Percentiles rank a stretch among this genome's conserved stretches.
Evolutionary conservation across 78 protist genomes (phyloP).

Genomic region (Thecamonas trahens): DNA sequence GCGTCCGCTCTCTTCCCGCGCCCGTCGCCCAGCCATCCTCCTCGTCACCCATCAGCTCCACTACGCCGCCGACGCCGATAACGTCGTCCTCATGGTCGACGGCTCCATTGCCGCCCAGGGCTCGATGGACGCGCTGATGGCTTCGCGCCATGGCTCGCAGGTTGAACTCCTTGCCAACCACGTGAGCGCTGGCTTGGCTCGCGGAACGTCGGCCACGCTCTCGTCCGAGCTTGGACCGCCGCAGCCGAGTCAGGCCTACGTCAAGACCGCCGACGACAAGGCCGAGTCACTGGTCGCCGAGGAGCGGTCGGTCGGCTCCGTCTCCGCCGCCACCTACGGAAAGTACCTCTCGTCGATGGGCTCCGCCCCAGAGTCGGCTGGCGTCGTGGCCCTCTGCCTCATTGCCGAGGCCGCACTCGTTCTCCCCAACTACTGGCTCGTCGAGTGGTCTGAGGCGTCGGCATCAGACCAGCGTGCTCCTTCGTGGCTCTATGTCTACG

Average conservation of each 20-base stretch:
- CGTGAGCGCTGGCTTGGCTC: too few species aligned
- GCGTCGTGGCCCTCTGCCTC: too few species aligned
- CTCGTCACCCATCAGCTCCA: slow-evolving; percentile 41
- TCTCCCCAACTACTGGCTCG: neutral
- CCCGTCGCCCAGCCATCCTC: slow-evolving; percentile 9
- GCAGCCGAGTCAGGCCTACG: neutral
- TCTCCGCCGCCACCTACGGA: neutral
- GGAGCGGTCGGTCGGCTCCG: neutral
- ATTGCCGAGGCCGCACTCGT: neutral
- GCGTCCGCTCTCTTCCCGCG: too few species aligned
- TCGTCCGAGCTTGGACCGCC: neutral
- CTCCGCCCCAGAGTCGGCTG: too few species aligned
- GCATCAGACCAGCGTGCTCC: neutral
- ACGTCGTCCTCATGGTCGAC: slow-evolving; percentile 23
- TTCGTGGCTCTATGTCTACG: neutral
- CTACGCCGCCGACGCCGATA: slow-evolving; percentile 8
- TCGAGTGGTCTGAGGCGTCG: neutral
- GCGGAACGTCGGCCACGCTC: neutral
- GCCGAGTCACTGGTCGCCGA: neutral
- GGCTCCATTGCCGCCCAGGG: slow-evolving; percentile 64
- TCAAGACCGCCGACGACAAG: neutral
- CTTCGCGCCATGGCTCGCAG: neutral
- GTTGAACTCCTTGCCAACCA: too few species aligned
- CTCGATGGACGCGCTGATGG: slow-evolving; percentile 16
- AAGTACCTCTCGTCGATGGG: too few species aligned